Percentiles rank a stretch among this genome's conserved stretches.
Conservation (phyloP, 2,329 filamentous ascomycete species). For the Aspergillus cejpii region DNA sequence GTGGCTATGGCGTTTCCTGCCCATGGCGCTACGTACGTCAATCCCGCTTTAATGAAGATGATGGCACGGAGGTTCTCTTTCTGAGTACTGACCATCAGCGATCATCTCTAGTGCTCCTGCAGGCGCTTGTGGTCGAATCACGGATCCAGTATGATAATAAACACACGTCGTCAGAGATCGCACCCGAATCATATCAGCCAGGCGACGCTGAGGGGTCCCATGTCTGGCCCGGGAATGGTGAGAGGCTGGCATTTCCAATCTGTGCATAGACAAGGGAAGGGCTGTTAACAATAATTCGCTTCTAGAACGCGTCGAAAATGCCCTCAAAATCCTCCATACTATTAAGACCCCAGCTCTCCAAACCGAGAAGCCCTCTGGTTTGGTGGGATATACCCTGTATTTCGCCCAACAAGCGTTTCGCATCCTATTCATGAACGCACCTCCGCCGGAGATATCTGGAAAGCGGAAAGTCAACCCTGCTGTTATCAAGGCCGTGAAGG, state of each 20-base stretch:
- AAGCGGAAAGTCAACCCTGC: constrained; percentile 32
- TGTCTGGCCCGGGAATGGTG: constrained; percentile 26
- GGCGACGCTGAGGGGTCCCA: constrained; percentile 14
- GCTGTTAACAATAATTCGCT: neutral
- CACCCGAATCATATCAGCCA: constrained; percentile 14
- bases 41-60: constrained; percentile 4
- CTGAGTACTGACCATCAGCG: constrained; percentile 1
- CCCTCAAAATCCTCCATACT: constrained; percentile 27
- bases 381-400: constrained; percentile 52
- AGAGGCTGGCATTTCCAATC: constrained; percentile 6
- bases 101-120: constrained; percentile 27
- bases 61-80: constrained; percentile 5
- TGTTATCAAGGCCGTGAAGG: constrained; percentile 52
- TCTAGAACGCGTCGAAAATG: constrained; percentile 30
- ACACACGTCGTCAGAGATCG: constrained; percentile 13
- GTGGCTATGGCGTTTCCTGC: constrained; percentile 28
- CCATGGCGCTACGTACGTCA: constrained; percentile 32
- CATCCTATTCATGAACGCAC: constrained; percentile 59
- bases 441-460: constrained; percentile 42
- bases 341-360: constrained; percentile 21
- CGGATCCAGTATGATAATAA: constrained; percentile 16
- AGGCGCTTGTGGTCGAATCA: constrained; percentile 24
- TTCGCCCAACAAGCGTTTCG: constrained; percentile 59
- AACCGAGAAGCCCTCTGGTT: constrained; percentile 48
- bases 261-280: neutral